Percentiles rank a stretch among this genome's conserved stretches.
Evolutionary conservation across 2,329 filamentous ascomycete genomes (phyloP).

Genomic region (Ophiostoma fasciatum): DNA sequence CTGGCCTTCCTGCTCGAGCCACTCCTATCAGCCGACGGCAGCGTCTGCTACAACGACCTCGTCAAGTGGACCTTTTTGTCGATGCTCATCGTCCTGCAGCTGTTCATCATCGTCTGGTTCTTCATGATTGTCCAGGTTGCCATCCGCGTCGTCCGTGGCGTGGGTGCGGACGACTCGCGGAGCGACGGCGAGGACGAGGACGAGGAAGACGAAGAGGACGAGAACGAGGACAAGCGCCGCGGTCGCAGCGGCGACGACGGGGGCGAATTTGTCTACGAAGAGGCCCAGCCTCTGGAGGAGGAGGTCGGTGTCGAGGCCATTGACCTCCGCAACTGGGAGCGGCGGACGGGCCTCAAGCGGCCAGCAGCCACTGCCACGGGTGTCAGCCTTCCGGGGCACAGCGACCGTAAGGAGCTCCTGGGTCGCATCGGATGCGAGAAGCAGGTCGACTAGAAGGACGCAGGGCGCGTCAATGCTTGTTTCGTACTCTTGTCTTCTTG

Average conservation of each 20-base stretch:
- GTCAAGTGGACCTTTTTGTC: conserved; percentile 66
- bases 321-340: conserved; percentile 49
- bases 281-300: conserved; percentile 48
- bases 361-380: conserved; percentile 26
- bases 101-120: conserved; percentile 74
- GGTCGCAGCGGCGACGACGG: conserved; percentile 39
- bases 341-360: conserved; percentile 39
- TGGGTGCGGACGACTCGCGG: conserved; percentile 67
- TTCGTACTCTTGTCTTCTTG: too few species aligned
- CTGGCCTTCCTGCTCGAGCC: conserved; percentile 56
- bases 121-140: conserved; percentile 75
- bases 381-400: conserved; percentile 54
- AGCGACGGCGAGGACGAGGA: conserved; percentile 73
- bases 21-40: conserved; percentile 54
- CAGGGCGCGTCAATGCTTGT: not conserved
- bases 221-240: conserved; percentile 43
- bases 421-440: conserved; percentile 75
- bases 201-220: conserved; percentile 37
- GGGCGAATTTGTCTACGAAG: conserved; percentile 33
- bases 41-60: conserved; percentile 63
- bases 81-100: conserved; percentile 63
- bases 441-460: conserved; percentile 35
- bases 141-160: conserved; percentile 61
- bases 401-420: conserved; percentile 66
- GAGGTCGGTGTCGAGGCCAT: conserved; percentile 62